A percentile compares a stretch with the other conserved stretches of the same genome.
Conservation (phyloP, 2,329 filamentous ascomycete genomes). For the Aspergillus uvarum region DNA sequence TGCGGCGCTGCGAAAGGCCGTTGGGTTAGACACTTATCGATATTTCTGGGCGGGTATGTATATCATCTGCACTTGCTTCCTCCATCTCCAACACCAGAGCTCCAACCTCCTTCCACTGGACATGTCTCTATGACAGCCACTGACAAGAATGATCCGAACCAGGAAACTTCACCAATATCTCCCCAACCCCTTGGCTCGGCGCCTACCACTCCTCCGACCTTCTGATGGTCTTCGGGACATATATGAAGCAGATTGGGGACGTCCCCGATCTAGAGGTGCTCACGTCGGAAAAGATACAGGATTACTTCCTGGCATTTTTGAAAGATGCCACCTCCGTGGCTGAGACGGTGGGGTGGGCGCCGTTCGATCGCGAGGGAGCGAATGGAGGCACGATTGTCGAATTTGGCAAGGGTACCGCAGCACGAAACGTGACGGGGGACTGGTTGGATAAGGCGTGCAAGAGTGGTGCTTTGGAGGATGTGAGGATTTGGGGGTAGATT, state of each 20-base stretch:
- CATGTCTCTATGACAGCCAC: not conserved
- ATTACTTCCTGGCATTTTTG: conserved; percentile 24
- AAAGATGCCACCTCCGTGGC: conserved; percentile 13
- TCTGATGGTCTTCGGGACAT: conserved; percentile 5
- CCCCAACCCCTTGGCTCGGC: conserved; percentile 3
- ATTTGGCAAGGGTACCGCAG: conserved; percentile 3
- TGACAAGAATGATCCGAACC: conserved; percentile 2
- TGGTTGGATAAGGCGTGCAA: not conserved
- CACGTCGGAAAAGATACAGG: conserved; percentile 25
- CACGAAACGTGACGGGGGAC: not conserved
- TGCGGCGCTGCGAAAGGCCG: conserved; percentile 5
- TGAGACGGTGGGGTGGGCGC: conserved; percentile 14
- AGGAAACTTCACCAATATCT: conserved; percentile 11
- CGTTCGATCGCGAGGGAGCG: conserved; percentile 22
- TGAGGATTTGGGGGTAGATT: conserved; percentile 24
- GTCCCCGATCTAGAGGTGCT: conserved; percentile 18
- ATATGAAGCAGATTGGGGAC: conserved; percentile 9
- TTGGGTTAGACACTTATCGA: conserved; percentile 35
- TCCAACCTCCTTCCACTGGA: not conserved
- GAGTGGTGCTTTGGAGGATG: not conserved
- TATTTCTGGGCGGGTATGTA: conserved; percentile 42
- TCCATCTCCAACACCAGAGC: too few species aligned
- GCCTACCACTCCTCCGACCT: conserved; percentile 8
- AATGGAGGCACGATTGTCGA: conserved; percentile 1
- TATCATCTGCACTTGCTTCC: too few species aligned